Conservation (phyloP, 2,329 filamentous ascomycete genomes). For the Podosphaera leucotricha region DNA sequence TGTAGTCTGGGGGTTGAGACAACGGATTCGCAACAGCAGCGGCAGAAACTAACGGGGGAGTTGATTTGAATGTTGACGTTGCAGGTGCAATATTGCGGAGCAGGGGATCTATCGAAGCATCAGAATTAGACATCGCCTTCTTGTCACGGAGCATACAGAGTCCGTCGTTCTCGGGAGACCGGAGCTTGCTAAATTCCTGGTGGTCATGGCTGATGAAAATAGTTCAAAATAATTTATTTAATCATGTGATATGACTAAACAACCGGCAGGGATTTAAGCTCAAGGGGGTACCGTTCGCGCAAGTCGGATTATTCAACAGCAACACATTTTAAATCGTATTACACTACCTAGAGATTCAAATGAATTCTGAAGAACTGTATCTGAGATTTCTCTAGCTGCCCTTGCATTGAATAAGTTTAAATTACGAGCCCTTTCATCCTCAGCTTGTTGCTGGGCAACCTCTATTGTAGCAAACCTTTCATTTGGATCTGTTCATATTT, state of each 20-base stretch:
- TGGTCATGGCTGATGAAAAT: not conserved
- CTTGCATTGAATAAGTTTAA: no score
- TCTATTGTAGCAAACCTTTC: no score
- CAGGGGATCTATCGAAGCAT: conserved; percentile 1
- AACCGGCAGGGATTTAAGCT: no score
- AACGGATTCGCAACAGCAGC: not conserved
- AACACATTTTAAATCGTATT: no score
- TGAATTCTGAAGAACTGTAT: no score
- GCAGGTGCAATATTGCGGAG: not conserved
- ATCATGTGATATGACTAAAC: not conserved
- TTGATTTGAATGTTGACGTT: not conserved
- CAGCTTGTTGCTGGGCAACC: no score
- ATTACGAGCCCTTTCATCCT: no score
- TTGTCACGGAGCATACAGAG: not conserved
- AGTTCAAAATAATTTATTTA: not conserved
- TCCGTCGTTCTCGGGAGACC: conserved; percentile 1
- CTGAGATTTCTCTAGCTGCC: no score
- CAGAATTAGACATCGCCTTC: conserved; percentile 2
- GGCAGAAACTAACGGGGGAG: not conserved
- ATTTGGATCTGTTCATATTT: no score
- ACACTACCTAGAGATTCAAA: no score
- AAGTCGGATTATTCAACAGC: no score
- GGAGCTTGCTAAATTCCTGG: conserved; percentile 2
- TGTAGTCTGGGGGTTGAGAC: not conserved
- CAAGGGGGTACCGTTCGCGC: no score